phyloP scores from a whole-genome alignment of 345 rosid genomes.

The Rhizophora apiculata region DNA sequence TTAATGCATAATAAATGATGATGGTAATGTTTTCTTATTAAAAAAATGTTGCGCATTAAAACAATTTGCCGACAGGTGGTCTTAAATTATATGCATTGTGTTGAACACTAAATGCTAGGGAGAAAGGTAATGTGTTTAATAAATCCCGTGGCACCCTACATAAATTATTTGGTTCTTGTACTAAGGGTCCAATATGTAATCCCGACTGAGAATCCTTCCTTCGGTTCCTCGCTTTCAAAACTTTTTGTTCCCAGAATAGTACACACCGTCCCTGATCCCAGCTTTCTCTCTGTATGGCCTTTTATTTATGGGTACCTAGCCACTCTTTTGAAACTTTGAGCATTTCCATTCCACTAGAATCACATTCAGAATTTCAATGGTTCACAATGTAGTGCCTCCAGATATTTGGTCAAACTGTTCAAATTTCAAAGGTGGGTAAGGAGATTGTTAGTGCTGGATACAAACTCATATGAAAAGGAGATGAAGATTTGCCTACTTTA shows the following conservation, averaged over 20 bases:
- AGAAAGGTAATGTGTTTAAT: too few species aligned
- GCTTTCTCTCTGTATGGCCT: background rate
- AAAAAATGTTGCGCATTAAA: too few species aligned
- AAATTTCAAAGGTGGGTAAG: background rate
- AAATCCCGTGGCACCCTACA: too few species aligned
- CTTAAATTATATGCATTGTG: too few species aligned
- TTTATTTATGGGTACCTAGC: background rate
- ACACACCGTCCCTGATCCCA: background rate
- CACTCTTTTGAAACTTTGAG: background rate
- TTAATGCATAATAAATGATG: too few species aligned
- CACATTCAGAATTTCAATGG: background rate
- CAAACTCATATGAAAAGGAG: background rate
- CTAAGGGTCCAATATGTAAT: too few species aligned
- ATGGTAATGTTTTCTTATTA: too few species aligned
- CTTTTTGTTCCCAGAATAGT: constrained; percentile 12
- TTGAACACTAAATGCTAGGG: too few species aligned
- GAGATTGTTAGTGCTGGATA: background rate
- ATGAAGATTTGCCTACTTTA: background rate
- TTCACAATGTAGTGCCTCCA: too few species aligned
- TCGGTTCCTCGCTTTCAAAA: constrained; percentile 4
- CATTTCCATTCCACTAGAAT: constrained; percentile 10
- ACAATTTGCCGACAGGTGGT: too few species aligned
- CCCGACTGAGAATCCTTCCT: background rate
- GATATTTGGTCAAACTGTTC: background rate
- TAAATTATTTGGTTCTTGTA: too few species aligned